These are phyloP conservation scores for Lophiostoma macrostomum DNA, from an alignment of 495 filamentous ascomycete genomes.

Conservation along the genomic window DNA sequence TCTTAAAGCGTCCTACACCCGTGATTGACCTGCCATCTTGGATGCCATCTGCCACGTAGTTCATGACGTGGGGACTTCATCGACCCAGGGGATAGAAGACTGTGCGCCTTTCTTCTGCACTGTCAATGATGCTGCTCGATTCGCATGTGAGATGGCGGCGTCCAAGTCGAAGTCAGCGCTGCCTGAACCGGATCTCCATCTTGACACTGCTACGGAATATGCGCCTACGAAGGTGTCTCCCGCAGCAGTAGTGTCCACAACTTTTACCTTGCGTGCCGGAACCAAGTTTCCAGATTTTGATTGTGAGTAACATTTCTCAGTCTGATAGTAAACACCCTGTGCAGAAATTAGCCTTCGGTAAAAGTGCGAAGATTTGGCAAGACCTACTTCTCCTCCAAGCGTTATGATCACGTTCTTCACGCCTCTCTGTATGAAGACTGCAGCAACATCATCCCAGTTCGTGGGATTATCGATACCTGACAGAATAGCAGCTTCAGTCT, in stretches of 20 bases:
- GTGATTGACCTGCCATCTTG: too few species aligned
- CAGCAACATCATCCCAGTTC: slow-evolving; percentile 32
- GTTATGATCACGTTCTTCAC: slow-evolving; percentile 79
- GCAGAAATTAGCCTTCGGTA: background rate
- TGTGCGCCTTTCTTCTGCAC: slow-evolving; percentile 80
- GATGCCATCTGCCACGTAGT: too few species aligned
- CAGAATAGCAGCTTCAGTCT: slow-evolving; percentile 80
- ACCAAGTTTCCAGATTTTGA: slow-evolving; percentile 34
- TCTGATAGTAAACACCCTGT: slow-evolving; percentile 37
- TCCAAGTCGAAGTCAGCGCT: slow-evolving; percentile 42
- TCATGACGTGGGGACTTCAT: slow-evolving; percentile 55
- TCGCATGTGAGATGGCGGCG: slow-evolving; percentile 62
- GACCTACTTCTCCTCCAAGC: slow-evolving; percentile 71
- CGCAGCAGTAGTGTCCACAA: slow-evolving; percentile 91
- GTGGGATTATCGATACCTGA: slow-evolving; percentile 45
- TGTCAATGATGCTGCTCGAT: slow-evolving; percentile 68
- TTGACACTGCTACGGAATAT: slow-evolving; percentile 69
- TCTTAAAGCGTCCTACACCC: too few species aligned
- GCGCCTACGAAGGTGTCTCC: slow-evolving; percentile 92
- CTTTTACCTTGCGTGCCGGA: slow-evolving; percentile 57
- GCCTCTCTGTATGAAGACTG: slow-evolving; percentile 61
- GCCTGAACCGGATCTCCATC: slow-evolving; percentile 44
- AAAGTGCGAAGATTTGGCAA: slow-evolving; percentile 11
- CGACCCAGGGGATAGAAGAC: slow-evolving; percentile 81
- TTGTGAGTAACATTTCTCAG: slow-evolving; percentile 14